phyloP scores from a whole-genome alignment of 2,329 filamentous ascomycete genomes.

The Raffaelea albimanens region DNA sequence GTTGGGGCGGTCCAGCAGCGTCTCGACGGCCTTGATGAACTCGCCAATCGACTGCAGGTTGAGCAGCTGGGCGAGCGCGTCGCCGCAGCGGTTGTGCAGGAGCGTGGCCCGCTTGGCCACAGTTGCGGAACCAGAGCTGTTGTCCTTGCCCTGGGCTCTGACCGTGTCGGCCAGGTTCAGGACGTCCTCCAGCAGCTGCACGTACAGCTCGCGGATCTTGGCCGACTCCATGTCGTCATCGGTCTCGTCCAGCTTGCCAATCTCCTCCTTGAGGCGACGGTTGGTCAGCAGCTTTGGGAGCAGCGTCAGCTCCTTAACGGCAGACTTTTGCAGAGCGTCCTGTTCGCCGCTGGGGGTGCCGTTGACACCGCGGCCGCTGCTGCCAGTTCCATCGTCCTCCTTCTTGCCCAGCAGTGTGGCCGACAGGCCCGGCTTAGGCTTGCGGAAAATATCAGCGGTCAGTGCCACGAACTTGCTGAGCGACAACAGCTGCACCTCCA shows the following conservation, averaged over 20 bases:
- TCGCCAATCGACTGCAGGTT: slow-evolving; percentile 77
- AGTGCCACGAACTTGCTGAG: slow-evolving; percentile 70
- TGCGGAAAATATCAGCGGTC: slow-evolving; percentile 62
- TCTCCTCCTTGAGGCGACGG: slow-evolving; percentile 45
- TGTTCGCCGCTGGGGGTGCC: slow-evolving; percentile 21
- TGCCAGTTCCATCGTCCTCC: slow-evolving; percentile 29
- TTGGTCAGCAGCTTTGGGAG: slow-evolving; percentile 50
- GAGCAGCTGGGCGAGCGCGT: slow-evolving; percentile 70
- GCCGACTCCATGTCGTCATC: slow-evolving; percentile 57
- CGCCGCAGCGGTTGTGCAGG: slow-evolving; percentile 51
- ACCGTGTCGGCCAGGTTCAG: slow-evolving; percentile 57
- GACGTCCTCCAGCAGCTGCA: slow-evolving; percentile 55
- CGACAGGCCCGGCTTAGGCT: slow-evolving; percentile 62
- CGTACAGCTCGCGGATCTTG: slow-evolving; percentile 61
- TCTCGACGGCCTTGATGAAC: slow-evolving; percentile 81
- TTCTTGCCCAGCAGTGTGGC: slow-evolving; percentile 56
- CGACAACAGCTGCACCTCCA: slow-evolving; percentile 67
- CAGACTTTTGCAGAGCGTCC: slow-evolving; percentile 39
- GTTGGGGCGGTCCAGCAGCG: slow-evolving; percentile 66
- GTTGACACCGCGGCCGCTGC: too few relatives aligned
- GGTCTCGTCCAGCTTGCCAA: slow-evolving; percentile 46
- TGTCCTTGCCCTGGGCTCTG: slow-evolving; percentile 17
- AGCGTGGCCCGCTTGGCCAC: neutral
- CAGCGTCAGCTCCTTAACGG: slow-evolving; percentile 44
- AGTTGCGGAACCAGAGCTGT: neutral